Conservation (phyloP, 768 basidiomycete genomes). For the Psilocybe cubensis region DNA sequence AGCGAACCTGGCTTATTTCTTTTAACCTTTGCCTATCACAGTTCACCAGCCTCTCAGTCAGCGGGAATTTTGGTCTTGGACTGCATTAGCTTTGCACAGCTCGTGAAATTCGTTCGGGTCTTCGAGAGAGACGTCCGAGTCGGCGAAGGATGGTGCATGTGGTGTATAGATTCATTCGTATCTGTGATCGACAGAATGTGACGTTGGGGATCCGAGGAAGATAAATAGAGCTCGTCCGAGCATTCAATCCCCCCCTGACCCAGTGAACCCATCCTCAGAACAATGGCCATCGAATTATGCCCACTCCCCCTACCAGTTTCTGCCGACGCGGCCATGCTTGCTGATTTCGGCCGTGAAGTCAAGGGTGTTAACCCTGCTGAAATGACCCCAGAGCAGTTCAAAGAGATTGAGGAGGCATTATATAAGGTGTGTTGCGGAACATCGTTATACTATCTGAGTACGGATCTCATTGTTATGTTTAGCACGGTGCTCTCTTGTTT, state of each 20-base stretch:
- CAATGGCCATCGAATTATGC: conserved; percentile 69
- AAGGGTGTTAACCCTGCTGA: conserved; percentile 70
- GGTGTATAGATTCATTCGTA: not conserved
- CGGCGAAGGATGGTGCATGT: not conserved
- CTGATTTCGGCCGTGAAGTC: conserved; percentile 77
- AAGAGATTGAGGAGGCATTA: conserved; percentile 69
- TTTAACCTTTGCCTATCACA: not conserved
- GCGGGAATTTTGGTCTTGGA: no score
- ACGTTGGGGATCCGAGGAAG: conserved; percentile 1
- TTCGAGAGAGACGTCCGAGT: not conserved
- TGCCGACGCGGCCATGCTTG: conserved; percentile 68
- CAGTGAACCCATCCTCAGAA: not conserved
- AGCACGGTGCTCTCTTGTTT: conserved; percentile 81
- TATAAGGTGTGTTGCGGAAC: conserved; percentile 62
- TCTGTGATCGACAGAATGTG: not conserved
- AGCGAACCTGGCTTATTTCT: not conserved
- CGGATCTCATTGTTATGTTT: not conserved
- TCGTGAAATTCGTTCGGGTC: not conserved
- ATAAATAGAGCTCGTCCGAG: conserved; percentile 15
- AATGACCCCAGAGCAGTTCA: conserved; percentile 62
- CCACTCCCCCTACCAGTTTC: conserved; percentile 76
- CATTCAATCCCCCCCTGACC: not conserved
- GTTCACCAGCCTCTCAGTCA: no score
- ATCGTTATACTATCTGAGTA: not conserved
- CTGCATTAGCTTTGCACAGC: not conserved